Percentiles rank a stretch among this genome's conserved stretches.
Evolutionary conservation across 2,329 filamentous ascomycete genomes (phyloP).

Genomic region (Calonectria naviculata): DNA sequence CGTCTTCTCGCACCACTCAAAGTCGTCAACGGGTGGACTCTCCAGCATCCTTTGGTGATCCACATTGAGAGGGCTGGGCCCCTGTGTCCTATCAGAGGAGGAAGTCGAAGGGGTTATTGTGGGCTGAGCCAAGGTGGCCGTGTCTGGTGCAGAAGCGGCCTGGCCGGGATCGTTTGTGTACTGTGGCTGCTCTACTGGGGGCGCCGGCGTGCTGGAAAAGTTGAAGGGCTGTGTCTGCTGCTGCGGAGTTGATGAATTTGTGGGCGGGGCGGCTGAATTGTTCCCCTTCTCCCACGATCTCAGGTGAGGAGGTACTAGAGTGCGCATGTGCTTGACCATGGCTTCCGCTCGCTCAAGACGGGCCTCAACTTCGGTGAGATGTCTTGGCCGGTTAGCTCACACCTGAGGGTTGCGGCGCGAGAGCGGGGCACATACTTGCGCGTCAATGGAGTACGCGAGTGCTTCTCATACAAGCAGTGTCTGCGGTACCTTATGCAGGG

Average conservation of each 20-base stretch:
- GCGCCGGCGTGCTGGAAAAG: constrained; percentile 19
- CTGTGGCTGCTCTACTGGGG: not conserved
- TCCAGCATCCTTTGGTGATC: constrained; percentile 44
- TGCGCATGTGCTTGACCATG: constrained; percentile 43
- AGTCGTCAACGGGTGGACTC: constrained; percentile 47
- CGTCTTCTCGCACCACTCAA: constrained; percentile 51
- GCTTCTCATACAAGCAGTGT: constrained; percentile 60
- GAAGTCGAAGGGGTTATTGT: not conserved
- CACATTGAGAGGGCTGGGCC: constrained; percentile 5
- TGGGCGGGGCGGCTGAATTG: not conserved
- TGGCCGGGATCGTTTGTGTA: not conserved
- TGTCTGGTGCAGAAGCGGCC: not conserved
- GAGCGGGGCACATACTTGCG: constrained; percentile 46
- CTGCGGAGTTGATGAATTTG: not conserved
- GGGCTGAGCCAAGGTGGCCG: not conserved
- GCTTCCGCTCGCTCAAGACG: constrained; percentile 50
- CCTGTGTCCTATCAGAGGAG: constrained; percentile 4
- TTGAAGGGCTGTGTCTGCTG: constrained; percentile 19
- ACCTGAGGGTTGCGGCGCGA: not conserved
- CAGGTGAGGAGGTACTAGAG: constrained; percentile 40
- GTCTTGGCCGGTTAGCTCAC: constrained; percentile 38
- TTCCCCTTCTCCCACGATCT: constrained; percentile 27
- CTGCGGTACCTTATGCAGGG: constrained; percentile 55
- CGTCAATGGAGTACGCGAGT: constrained; percentile 59
- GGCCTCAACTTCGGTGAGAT: constrained; percentile 57